These are phyloP conservation scores for Entophlyctis helioformis DNA, from an alignment of 192 early-diverging fungal species.

Conservation along the genomic window DNA sequence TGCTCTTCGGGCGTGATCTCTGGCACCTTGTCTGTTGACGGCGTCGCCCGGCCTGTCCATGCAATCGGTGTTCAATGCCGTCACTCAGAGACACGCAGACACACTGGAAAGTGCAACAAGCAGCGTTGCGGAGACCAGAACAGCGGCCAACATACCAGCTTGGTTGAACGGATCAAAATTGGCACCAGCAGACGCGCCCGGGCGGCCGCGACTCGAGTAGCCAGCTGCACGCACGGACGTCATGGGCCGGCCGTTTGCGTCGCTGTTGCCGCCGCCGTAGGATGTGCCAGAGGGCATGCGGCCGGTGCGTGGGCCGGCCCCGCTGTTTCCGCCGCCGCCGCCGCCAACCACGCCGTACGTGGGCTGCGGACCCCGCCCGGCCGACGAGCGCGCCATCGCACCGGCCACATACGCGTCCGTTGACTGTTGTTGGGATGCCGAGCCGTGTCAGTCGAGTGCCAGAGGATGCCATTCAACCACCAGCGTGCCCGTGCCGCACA, in stretches of 20 bases:
- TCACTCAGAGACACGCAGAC: not conserved
- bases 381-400: not conserved
- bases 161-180: constrained; percentile 48
- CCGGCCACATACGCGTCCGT: not conserved
- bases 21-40: constrained; percentile 13
- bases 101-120: not conserved
- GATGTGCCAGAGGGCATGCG: constrained; percentile 2
- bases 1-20: constrained; percentile 41
- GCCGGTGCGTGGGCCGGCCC: constrained; percentile 10
- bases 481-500: too few species aligned
- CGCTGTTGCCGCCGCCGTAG: constrained; percentile 2
- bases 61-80: not conserved
- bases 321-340: constrained; percentile 5
- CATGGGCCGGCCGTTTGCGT: constrained; percentile 33
- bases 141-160: constrained; percentile 25
- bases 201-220: constrained; percentile 35
- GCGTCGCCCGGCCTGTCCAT: not conserved
- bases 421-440: not conserved
- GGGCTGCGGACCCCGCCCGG: not conserved
- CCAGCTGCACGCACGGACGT: constrained; percentile 45
- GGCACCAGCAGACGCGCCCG: constrained; percentile 16
- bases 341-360: constrained; percentile 9
- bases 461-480: not conserved
- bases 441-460: not conserved
- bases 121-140: not conserved